Evolutionary conservation across 2,329 filamentous ascomycete genomes (phyloP).

Genomic region (Mycogone perniciosa): DNA sequence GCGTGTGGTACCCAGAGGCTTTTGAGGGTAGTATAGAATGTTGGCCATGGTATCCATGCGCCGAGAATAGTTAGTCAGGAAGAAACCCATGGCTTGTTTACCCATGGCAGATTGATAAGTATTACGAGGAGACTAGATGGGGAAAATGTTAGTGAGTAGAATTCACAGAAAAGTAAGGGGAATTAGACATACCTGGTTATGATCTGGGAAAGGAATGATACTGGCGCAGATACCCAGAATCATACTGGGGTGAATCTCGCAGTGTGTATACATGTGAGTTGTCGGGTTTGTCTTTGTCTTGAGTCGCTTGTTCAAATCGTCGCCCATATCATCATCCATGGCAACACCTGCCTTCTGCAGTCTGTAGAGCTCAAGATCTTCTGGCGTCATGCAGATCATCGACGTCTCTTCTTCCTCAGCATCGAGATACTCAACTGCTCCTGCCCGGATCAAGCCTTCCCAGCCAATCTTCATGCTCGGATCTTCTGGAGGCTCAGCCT

Average conservation of each 20-base stretch:
- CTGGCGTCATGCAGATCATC: conserved; percentile 99
- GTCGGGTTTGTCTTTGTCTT: conserved; percentile 82
- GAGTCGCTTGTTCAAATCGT: conserved; percentile 75
- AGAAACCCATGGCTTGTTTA: conserved; percentile 99
- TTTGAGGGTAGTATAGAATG: conserved; percentile 97
- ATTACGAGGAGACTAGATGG: conserved; percentile 83
- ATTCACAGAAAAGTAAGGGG: background rate
- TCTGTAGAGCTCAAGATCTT: conserved; percentile 78
- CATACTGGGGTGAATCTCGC: conserved; percentile 99
- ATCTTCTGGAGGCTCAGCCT: conserved; percentile 58
- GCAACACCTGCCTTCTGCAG: conserved; percentile 61
- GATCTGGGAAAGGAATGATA: conserved; percentile 99
- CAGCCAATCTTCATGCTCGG: conserved; percentile 68
- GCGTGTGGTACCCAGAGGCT: conserved; percentile 88
- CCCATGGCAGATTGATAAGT: conserved; percentile 99
- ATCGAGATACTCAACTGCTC: conserved; percentile 92
- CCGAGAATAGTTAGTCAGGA: conserved; percentile 91
- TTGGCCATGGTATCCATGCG: conserved; percentile 99
- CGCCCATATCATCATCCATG: conserved; percentile 53
- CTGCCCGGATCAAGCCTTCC: conserved; percentile 75
- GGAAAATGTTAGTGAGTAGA: background rate
- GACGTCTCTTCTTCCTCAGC: conserved; percentile 97
- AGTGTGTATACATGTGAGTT: conserved; percentile 92
- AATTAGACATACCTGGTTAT: conserved; percentile 65
- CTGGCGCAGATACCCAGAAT: conserved; percentile 96